Percentiles rank a stretch among this genome's conserved stretches.
Evolutionary conservation across 768 basidiomycete species (phyloP).

Genomic region (Amanita phalloides): DNA sequence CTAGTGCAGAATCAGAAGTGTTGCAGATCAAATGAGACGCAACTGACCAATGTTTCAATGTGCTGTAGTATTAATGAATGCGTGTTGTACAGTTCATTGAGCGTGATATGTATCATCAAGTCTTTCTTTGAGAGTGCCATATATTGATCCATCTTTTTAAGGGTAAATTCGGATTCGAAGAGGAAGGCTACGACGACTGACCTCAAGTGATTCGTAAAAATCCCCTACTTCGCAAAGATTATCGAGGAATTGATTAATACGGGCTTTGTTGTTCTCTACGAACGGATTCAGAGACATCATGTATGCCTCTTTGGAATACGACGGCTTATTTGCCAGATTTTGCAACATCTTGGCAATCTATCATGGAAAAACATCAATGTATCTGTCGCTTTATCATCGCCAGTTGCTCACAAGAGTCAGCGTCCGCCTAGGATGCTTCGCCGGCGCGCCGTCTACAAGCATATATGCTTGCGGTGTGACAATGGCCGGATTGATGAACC

Average conservation of each 20-base stretch:
- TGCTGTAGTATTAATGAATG: constrained; percentile 93
- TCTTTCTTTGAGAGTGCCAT: constrained; percentile 99
- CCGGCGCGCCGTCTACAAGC: constrained; percentile 96
- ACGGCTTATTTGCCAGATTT: constrained; percentile 97
- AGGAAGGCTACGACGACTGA: constrained; percentile 20
- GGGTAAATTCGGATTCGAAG: not conserved
- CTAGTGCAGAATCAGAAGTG: constrained; percentile 25
- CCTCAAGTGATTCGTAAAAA: constrained; percentile 98
- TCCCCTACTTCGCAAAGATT: constrained; percentile 97
- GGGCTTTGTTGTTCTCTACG: constrained; percentile 95
- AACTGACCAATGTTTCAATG: constrained; percentile 81
- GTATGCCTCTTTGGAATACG: constrained; percentile 94
- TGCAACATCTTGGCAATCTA: constrained; percentile 99
- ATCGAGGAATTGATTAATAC: constrained; percentile 97
- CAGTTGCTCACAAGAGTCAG: constrained; percentile 69
- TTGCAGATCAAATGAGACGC: not conserved
- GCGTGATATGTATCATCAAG: constrained; percentile 93
- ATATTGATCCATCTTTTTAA: constrained; percentile 91
- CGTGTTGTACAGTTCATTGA: constrained; percentile 99
- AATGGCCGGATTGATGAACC: constrained; percentile 98
- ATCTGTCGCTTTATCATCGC: not conserved
- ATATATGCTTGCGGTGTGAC: constrained; percentile 99
- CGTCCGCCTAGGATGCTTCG: constrained; percentile 94
- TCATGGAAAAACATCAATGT: not conserved
- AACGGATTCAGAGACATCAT: constrained; percentile 99